A percentile compares a stretch with the other conserved stretches of the same genome.
Evolutionary conservation across 441 rosid genomes (phyloP).

Genomic region (Flueggea neowawraea): DNA sequence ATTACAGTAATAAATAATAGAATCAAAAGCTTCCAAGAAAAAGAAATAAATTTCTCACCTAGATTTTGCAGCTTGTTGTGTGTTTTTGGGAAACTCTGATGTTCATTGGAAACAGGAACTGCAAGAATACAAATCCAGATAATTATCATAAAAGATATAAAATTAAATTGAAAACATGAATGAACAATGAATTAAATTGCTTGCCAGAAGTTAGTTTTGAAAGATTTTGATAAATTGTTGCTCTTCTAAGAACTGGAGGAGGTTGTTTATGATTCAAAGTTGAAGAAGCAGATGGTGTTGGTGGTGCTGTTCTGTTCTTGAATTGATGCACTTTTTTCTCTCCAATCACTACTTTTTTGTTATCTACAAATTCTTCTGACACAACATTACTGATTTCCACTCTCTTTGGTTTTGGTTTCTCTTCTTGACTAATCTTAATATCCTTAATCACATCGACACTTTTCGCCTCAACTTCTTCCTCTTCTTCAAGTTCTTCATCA

Average conservation of each 20-base stretch:
- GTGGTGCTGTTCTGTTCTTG: conserved; percentile 30
- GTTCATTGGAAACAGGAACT: conserved; percentile 26
- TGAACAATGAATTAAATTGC: neutral
- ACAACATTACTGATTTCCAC: conserved; percentile 33
- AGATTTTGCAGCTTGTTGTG: conserved; percentile 65
- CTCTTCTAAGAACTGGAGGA: conserved; percentile 41
- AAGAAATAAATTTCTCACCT: conserved; percentile 34
- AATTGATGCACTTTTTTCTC: conserved; percentile 32
- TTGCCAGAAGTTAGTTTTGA: conserved; percentile 34
- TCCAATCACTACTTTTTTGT: conserved; percentile 20
- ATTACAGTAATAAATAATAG: conserved; percentile 5
- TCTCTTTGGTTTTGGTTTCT: conserved; percentile 1
- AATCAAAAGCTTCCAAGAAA: neutral
- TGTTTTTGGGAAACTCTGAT: conserved; percentile 36
- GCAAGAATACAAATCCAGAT: conserved; percentile 6
- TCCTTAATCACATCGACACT: conserved; percentile 45
- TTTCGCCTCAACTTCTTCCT: conserved; percentile 26
- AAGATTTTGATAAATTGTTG: conserved; percentile 33
- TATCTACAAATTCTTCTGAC: conserved; percentile 10
- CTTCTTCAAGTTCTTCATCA: conserved; percentile 12
- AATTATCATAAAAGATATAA: too few relatives aligned
- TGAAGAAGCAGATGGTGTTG: conserved; percentile 19
- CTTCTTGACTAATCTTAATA: conserved; percentile 29
- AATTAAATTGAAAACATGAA: too few relatives aligned
- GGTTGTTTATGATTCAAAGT: conserved; percentile 34